Evolutionary conservation across 768 basidiomycete genomes (phyloP).

Genomic region (Cystofilobasidium macerans): DNA sequence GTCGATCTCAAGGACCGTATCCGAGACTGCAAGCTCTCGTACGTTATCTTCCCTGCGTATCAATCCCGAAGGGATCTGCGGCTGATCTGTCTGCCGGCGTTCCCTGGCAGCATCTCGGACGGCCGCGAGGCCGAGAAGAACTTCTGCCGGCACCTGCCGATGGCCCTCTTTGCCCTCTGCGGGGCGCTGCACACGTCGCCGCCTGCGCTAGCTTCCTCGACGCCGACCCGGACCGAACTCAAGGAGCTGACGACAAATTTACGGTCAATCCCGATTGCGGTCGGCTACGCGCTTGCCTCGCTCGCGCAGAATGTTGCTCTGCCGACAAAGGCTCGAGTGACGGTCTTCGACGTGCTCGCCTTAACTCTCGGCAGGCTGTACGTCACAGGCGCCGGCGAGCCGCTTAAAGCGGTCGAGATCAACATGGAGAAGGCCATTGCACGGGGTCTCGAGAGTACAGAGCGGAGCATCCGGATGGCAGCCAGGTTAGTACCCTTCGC

Average conservation of each 20-base stretch:
- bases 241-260: neutral
- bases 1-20: neutral
- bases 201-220: neutral
- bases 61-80: neutral
- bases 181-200: constrained; percentile 2
- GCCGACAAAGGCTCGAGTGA: constrained; percentile 11
- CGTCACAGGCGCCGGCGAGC: neutral
- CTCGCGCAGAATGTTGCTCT: neutral
- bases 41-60: neutral
- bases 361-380: neutral
- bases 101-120: neutral
- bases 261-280: neutral
- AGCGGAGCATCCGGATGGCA: constrained; percentile 26
- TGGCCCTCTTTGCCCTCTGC: neutral
- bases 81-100: neutral
- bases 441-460: constrained; percentile 6
- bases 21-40: neutral
- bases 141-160: constrained; percentile 3
- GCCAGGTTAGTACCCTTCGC: constrained; percentile 25
- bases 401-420: neutral
- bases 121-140: neutral
- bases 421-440: neutral
- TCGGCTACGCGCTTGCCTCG: neutral
- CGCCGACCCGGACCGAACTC: neutral
- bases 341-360: constrained; percentile 7